phyloP scores from a whole-genome alignment of 73 alveolate species.

The Paraurostyla sp. region DNA sequence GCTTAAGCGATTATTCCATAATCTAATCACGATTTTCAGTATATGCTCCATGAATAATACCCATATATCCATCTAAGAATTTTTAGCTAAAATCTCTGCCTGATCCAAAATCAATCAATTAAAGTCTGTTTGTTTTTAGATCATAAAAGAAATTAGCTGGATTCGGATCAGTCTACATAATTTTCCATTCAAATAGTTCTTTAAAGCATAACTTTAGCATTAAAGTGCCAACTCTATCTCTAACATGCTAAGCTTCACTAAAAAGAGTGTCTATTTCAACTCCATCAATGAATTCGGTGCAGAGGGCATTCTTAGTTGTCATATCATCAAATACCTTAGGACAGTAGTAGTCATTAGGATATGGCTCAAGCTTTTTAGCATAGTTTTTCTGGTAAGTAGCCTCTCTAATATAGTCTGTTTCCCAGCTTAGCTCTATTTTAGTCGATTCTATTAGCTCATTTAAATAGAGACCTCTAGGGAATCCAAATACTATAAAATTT shows the following conservation, averaged over 20 bases:
- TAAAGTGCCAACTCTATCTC: constrained; percentile 79
- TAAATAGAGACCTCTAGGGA: constrained; percentile 83
- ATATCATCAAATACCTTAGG: constrained; percentile 78
- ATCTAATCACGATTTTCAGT: constrained; percentile 59
- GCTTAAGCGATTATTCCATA: constrained; percentile 61
- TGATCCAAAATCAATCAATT: constrained; percentile 87
- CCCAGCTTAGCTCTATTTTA: constrained; percentile 82
- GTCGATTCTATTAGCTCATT: constrained; percentile 77
- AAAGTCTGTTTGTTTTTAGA: constrained; percentile 61
- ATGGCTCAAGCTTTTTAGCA: constrained; percentile 45
- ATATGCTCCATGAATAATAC: constrained; percentile 80
- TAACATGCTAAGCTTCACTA: constrained; percentile 71
- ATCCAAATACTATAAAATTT: constrained; percentile 64
- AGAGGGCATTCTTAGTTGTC: constrained; percentile 76
- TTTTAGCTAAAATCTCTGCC: constrained; percentile 73
- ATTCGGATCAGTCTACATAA: constrained; percentile 91
- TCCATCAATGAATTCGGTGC: constrained; percentile 85
- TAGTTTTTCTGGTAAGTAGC: constrained; percentile 72
- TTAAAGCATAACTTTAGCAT: constrained; percentile 77
- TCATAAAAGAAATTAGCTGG: constrained; percentile 88
- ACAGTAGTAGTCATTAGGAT: constrained; percentile 64
- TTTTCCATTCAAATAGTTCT: constrained; percentile 82
- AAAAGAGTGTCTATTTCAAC: constrained; percentile 72
- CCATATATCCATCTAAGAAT: constrained; percentile 78
- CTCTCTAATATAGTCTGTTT: constrained; percentile 80